Conservation (phyloP, 441 rosid species). For the Manihot esculenta region DNA sequence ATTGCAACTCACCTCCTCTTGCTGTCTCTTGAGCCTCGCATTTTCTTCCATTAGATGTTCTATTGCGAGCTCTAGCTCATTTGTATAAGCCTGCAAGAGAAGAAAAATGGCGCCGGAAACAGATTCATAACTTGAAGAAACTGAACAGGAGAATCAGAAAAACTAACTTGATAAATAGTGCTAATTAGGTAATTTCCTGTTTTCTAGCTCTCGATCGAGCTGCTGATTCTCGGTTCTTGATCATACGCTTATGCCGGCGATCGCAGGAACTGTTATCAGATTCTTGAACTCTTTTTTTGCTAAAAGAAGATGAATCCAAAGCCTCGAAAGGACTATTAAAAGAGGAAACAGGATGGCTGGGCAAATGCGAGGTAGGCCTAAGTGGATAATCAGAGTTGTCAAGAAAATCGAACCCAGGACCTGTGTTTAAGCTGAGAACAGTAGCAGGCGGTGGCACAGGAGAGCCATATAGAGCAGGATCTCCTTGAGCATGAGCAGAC, state of each 20-base stretch:
- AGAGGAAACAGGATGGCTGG: slow-evolving; percentile 5
- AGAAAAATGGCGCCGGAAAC: no score
- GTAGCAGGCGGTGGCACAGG: slow-evolving; percentile 26
- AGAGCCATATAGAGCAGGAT: no score
- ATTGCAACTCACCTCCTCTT: slow-evolving; percentile 33
- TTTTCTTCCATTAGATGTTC: slow-evolving; percentile 38
- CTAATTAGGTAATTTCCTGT: slow-evolving; percentile 27
- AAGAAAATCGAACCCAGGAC: slow-evolving; percentile 22
- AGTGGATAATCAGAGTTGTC: slow-evolving; percentile 16
- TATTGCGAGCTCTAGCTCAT: slow-evolving; percentile 37
- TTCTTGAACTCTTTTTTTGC: slow-evolving; percentile 33
- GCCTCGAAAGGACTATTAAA: slow-evolving; percentile 23
- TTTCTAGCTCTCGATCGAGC: slow-evolving; percentile 59
- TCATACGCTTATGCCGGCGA: slow-evolving; percentile 46
- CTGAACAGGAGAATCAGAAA: background rate
- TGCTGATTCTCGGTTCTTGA: slow-evolving; percentile 61
- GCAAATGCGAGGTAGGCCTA: slow-evolving; percentile 13
- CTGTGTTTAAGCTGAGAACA: slow-evolving; percentile 43
- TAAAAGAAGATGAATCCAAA: slow-evolving; percentile 24
- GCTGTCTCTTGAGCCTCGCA: slow-evolving; percentile 45
- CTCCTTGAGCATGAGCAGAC: background rate
- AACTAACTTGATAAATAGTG: no score
- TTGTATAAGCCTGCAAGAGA: slow-evolving; percentile 46
- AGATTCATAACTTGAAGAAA: background rate
- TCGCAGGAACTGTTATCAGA: slow-evolving; percentile 26